phyloP scores from a whole-genome alignment of 768 basidiomycete species.

The Mycena rebaudengoi region DNA sequence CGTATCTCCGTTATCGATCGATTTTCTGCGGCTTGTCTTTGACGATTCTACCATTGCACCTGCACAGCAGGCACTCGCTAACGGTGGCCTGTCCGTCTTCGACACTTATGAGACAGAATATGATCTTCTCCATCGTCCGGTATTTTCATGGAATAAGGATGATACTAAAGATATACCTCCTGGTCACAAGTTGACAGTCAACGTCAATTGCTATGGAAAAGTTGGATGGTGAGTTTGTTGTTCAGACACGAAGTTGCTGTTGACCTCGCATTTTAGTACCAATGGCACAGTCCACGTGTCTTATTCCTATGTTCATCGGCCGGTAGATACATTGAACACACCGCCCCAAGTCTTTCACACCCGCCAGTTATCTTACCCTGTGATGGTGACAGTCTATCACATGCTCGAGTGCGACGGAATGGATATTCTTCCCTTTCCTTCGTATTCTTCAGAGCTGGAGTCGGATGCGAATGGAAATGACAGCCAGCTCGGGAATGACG shows the following conservation, averaged over 20 bases:
- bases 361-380: conserved; percentile 87
- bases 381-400: conserved; percentile 94
- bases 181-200: conserved; percentile 73
- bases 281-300: conserved; percentile 83
- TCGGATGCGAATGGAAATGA: conserved; percentile 32
- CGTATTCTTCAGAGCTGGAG: conserved; percentile 35
- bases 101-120: conserved; percentile 93
- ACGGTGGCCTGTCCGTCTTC: conserved; percentile 82
- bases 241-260: conserved; percentile 1
- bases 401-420: conserved; percentile 90
- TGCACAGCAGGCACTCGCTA: conserved; percentile 78
- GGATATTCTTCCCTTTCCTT: conserved; percentile 76
- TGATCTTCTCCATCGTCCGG: conserved; percentile 76
- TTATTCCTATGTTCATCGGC: conserved; percentile 75
- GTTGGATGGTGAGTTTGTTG: conserved; percentile 83
- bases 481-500: conserved; percentile 52
- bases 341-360: conserved; percentile 74
- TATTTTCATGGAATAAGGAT: conserved; percentile 78
- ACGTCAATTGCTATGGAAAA: conserved; percentile 86
- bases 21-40: conserved; percentile 87
- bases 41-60: conserved; percentile 89
- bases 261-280: conserved; percentile 57
- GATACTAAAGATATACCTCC: conserved; percentile 65
- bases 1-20: conserved; percentile 80
- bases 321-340: conserved; percentile 36